phyloP scores from a whole-genome alignment of 371 early-diverging fungal species.

The Polyrhizophydium stewartii region DNA sequence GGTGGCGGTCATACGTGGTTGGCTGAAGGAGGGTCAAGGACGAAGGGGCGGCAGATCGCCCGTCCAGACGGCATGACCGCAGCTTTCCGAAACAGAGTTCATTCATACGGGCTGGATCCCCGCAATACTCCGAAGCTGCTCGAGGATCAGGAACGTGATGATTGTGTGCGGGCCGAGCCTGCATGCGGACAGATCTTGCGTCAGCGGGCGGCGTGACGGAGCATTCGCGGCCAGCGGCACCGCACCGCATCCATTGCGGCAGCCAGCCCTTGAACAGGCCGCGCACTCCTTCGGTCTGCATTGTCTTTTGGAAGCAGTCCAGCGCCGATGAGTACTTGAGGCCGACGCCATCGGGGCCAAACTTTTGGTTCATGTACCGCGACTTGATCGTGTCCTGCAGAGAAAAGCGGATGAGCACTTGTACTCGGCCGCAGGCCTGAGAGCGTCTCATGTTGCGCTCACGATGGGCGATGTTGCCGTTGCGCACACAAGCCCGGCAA shows the following conservation, averaged over 20 bases:
- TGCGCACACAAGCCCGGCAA: constrained; percentile 37
- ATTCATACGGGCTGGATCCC: constrained; percentile 12
- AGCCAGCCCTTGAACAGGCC: constrained; percentile 78
- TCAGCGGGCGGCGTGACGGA: too few relatives aligned
- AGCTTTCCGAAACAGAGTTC: too few relatives aligned
- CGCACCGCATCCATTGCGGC: constrained; percentile 11
- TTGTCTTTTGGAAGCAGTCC: constrained; percentile 75
- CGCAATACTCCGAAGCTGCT: constrained; percentile 57
- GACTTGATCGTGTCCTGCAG: constrained; percentile 42
- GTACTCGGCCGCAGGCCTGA: too few relatives aligned
- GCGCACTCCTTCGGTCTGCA: constrained; percentile 67
- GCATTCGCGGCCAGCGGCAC: too few relatives aligned
- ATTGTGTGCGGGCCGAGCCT: constrained; percentile 76
- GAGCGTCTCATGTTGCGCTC: too few relatives aligned
- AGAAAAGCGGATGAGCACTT: not conserved
- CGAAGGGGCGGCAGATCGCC: not conserved
- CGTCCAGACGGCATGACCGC: not conserved
- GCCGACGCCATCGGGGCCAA: constrained; percentile 51
- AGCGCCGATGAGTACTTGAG: constrained; percentile 66
- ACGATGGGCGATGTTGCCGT: constrained; percentile 39
- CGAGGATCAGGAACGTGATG: constrained; percentile 79
- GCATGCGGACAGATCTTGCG: too few relatives aligned
- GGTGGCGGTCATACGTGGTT: not conserved
- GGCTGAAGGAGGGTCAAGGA: not conserved
- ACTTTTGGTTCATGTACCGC: constrained; percentile 48